A percentile compares a stretch with the other conserved stretches of the same genome.
phyloP scores from a whole-genome alignment of 129 eudicot species.

The Logfia minima region DNA sequence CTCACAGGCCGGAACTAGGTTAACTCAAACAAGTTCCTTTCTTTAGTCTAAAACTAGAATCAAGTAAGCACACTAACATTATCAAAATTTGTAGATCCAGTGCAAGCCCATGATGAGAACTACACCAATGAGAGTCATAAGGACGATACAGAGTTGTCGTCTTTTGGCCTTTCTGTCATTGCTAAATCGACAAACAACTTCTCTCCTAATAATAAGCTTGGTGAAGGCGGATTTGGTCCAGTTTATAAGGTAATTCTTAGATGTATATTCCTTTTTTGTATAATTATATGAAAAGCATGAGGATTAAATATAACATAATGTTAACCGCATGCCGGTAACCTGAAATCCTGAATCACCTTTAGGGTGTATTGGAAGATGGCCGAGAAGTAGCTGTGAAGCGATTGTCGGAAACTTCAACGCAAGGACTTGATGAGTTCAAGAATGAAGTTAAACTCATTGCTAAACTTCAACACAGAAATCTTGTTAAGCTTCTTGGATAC shows the following conservation, averaged over 20 bases:
- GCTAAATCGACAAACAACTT: slow-evolving; percentile 4
- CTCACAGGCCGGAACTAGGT: slow-evolving; percentile 17
- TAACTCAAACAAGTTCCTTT: slow-evolving; percentile 2
- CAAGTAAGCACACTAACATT: slow-evolving; percentile 8
- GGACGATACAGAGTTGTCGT: background rate
- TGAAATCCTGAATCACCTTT: background rate
- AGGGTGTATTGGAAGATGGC: slow-evolving; percentile 35
- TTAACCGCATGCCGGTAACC: background rate
- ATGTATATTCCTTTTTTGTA: background rate
- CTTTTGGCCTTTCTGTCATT: background rate
- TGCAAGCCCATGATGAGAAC: background rate
- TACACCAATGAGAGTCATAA: background rate
- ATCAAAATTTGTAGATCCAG: slow-evolving; percentile 3
- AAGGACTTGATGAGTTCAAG: slow-evolving; percentile 35
- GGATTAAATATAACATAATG: background rate
- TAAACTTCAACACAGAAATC: slow-evolving; percentile 47
- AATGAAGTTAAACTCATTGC: slow-evolving; percentile 38
- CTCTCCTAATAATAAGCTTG: background rate
- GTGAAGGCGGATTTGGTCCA: slow-evolving; percentile 13
- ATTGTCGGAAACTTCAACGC: slow-evolving; percentile 26
- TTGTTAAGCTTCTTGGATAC: slow-evolving; percentile 41
- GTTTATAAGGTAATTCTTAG: background rate
- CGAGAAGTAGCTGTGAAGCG: slow-evolving; percentile 35
- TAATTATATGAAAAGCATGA: too few relatives aligned
- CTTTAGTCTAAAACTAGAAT: background rate